A percentile compares a stretch with the other conserved stretches of the same genome.
These are phyloP conservation scores for Penicillium hesseltinei DNA, from an alignment of 2,329 filamentous ascomycete species.

Conservation along the genomic window DNA sequence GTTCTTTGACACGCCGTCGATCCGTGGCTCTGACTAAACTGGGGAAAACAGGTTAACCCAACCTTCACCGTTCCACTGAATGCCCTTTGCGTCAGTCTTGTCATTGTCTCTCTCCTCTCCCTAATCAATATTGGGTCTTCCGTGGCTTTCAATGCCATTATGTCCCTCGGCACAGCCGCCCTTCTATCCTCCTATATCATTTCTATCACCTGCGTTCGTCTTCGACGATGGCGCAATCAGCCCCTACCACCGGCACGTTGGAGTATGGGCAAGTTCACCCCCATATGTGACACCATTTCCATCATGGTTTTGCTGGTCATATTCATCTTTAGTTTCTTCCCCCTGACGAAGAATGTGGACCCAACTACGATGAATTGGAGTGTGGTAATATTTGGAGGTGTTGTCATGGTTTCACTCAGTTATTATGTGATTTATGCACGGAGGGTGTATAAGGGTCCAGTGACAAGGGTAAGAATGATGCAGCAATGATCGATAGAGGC, in stretches of 20 bases:
- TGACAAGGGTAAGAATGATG: background rate
- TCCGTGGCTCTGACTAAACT: background rate
- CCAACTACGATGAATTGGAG: background rate
- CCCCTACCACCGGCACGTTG: background rate
- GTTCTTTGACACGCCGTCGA: background rate
- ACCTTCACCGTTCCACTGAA: conserved; percentile 16
- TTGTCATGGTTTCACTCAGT: background rate
- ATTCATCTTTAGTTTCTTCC: background rate
- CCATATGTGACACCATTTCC: background rate
- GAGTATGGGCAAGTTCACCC: background rate
- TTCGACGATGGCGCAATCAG: background rate
- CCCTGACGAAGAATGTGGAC: background rate
- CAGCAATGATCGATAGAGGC: background rate
- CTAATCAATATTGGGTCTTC: conserved; percentile 36
- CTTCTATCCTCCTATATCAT: conserved; percentile 36
- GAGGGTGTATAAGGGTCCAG: background rate
- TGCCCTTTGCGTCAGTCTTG: conserved; percentile 17
- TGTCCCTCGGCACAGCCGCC: conserved; percentile 35
- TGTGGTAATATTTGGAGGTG: background rate
- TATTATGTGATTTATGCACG: background rate
- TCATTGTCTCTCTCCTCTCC: conserved; percentile 25
- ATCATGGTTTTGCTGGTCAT: background rate
- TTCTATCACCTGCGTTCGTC: background rate
- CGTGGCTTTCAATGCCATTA: conserved; percentile 43
- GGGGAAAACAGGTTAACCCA: background rate